Base-by-base conservation (phyloP, 1,284 basidiomycete species). In the Vanrija humicola region DNA sequence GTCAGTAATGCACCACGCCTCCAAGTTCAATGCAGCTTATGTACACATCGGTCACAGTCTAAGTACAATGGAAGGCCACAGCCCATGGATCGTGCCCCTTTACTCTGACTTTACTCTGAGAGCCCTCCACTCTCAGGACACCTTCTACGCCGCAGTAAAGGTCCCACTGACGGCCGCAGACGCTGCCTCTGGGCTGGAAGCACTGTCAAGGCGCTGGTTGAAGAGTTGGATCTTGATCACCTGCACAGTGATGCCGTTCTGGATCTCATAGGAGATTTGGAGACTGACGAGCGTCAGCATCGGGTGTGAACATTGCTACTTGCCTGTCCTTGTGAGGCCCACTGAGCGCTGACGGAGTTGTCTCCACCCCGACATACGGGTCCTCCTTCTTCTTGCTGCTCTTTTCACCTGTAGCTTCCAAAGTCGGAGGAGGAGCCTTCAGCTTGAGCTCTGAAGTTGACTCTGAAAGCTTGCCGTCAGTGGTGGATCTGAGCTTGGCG, bases 221-320 rank as follows among this genome's bases (percentile, higher is more conserved):
- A 77, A 76, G 48, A 77, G 58, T 46, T 67, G 64, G 62, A 93
- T 87, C 73, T 97, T 96, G 67, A 96, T 80, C 5, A 92, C 84
- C 73, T 94, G 91, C 0, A 90, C 81, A 56, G 94, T 88, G 54
- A 96, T 82, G 1, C 90, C 93, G 66, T 96, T 92, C 66, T 94
- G 89, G 0, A 88, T 89, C 70, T 97, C 92, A 9, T 85, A 82
- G 0, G 90, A 85, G 52, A 96, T 88, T 67, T 89, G 90, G 34
- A 83, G 84, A 66, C 91, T 94, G 65, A 29, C n/a, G 51, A 50
- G 46, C 44, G 21, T 50, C 49, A 43, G 43, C 38, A 52, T 25
- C 28, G 28, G 45, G 28, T 14, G 23, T 10, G 21, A 16, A 7
- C 3, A 16, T 2, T 26, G 15, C 1, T 8, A 74, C 82, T 46